Evolutionary conservation across 495 filamentous ascomycete species (phyloP).

Genomic region (Staphylotrichum tortipilum): DNA sequence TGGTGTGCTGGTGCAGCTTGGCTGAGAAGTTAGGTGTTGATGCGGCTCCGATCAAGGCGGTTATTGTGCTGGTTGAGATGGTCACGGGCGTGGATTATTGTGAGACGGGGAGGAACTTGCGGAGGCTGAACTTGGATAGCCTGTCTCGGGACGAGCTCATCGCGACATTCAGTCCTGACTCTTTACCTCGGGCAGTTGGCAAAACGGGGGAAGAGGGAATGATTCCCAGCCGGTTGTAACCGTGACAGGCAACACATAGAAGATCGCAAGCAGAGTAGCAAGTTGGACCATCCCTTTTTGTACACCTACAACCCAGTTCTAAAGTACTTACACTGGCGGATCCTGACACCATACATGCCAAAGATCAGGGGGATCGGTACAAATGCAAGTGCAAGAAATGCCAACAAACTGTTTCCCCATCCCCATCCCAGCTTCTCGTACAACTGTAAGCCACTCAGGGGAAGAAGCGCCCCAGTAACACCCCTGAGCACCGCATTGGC

Average conservation of each 20-base stretch:
- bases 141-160: background rate
- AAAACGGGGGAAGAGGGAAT: no score
- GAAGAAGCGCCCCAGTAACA: background rate
- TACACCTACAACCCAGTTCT: no score
- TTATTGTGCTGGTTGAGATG: background rate
- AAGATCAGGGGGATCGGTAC: background rate
- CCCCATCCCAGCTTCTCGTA: background rate
- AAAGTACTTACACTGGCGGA: background rate
- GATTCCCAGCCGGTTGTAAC: background rate
- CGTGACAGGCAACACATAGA: no score
- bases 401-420: background rate
- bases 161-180: background rate
- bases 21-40: background rate
- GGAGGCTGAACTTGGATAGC: background rate
- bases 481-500: background rate
- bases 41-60: background rate
- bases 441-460: background rate
- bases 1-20: background rate
- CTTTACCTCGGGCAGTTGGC: no score
- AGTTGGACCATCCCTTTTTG: no score
- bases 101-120: background rate
- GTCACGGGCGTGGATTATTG: background rate
- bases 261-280: background rate
- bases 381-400: background rate
- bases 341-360: background rate